A percentile compares a stretch with the other conserved stretches of the same genome.
phyloP scores from a whole-genome alignment of 169 alveolate species.

The Fabrea salina region DNA sequence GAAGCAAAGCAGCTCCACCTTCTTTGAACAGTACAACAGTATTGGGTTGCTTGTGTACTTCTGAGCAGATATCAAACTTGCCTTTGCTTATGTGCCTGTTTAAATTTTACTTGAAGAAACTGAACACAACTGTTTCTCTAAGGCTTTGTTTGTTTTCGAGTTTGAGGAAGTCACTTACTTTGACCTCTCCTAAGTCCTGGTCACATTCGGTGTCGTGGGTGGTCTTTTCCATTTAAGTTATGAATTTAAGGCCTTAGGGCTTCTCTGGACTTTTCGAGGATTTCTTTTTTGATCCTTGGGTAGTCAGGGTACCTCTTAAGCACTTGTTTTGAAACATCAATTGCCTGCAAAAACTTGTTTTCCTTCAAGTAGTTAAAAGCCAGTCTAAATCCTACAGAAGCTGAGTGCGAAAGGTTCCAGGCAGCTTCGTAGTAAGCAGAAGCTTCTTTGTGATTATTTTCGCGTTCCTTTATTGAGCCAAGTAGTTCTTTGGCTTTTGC shows the following conservation, averaged over 20 bases:
- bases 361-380: conserved; percentile 87
- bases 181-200: too few species aligned
- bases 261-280: conserved; percentile 66
- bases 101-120: too few species aligned
- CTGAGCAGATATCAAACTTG: too few species aligned
- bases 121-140: too few species aligned
- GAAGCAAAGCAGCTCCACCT: too few species aligned
- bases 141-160: too few species aligned
- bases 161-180: too few species aligned
- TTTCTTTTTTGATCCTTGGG: conserved; percentile 80
- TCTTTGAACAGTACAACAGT: too few species aligned
- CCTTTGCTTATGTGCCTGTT: too few species aligned
- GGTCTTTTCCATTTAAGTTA: too few species aligned
- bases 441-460: conserved; percentile 80
- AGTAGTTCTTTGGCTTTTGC: conserved; percentile 87
- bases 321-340: conserved; percentile 82
- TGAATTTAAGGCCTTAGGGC: conserved; percentile 27
- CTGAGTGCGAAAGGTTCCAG: conserved; percentile 75
- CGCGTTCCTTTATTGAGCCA: conserved; percentile 87
- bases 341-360: conserved; percentile 74
- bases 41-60: too few species aligned
- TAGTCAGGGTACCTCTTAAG: conserved; percentile 80
- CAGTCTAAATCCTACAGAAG: conserved; percentile 83
- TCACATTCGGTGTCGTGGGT: too few species aligned
- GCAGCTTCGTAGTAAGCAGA: conserved; percentile 84